phyloP scores from a whole-genome alignment of 2,329 filamentous ascomycete genomes.

The Acrocalymma vagum region DNA sequence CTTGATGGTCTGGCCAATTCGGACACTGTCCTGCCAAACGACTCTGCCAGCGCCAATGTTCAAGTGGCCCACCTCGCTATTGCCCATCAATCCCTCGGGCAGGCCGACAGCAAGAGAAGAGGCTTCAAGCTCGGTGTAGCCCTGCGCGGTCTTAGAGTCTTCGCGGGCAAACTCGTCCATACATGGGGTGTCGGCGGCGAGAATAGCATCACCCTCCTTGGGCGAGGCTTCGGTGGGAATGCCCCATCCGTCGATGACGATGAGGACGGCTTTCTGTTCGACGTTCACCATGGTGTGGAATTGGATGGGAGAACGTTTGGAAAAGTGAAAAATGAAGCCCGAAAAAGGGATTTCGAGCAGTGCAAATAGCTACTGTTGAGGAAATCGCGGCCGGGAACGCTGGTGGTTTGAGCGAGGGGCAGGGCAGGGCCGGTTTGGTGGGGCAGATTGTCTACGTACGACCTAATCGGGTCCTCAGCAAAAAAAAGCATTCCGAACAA shows the following conservation, averaged over 20 bases:
- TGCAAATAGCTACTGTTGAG: conserved; percentile 1
- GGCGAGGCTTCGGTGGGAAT: conserved; percentile 81
- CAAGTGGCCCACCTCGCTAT: conserved; percentile 97
- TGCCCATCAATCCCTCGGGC: conserved; percentile 97
- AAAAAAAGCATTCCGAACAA: conserved; percentile 27
- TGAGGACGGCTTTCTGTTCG: conserved; percentile 75
- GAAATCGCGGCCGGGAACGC: conserved; percentile 4
- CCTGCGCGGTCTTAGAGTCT: conserved; percentile 76
- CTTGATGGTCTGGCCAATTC: conserved; percentile 93
- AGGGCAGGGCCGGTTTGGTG: conserved; percentile 27
- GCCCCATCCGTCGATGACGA: conserved; percentile 99
- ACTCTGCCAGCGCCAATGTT: conserved; percentile 98
- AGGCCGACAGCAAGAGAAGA: conserved; percentile 95
- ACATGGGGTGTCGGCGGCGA: conserved; percentile 88
- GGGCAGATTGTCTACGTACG: conserved; percentile 16
- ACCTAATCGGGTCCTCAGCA: conserved; percentile 10
- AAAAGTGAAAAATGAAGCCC: conserved; percentile 4
- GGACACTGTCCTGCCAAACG: conserved; percentile 95
- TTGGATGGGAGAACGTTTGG: conserved; percentile 11
- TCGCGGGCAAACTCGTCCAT: conserved; percentile 84
- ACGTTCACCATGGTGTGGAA: conserved; percentile 68
- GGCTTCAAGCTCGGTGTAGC: conserved; percentile 92
- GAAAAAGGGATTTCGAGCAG: conserved; percentile 9
- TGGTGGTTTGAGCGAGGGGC: conserved; percentile 34
- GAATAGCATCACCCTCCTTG: conserved; percentile 92